Conservation (phyloP, 805 yeast genomes). For the Isabelozyma heimii region DNA sequence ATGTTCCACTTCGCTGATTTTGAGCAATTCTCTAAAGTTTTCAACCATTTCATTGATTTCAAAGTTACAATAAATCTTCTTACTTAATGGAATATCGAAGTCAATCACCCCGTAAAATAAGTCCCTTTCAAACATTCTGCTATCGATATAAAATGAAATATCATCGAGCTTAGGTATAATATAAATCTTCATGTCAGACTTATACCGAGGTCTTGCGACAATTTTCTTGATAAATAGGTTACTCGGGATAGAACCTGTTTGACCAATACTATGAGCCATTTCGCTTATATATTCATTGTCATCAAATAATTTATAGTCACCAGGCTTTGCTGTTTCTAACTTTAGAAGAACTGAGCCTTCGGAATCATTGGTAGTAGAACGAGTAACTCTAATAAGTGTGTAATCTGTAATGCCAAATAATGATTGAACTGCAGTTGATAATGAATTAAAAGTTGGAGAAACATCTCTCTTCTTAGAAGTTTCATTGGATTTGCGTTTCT, state of each 20-base stretch:
- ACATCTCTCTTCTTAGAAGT: neutral
- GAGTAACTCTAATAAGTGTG: constrained; percentile 49
- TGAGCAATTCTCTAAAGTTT: neutral
- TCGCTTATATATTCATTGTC: constrained; percentile 43
- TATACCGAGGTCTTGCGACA: constrained; percentile 62
- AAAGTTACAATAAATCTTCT: constrained; percentile 17
- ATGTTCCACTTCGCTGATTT: neutral
- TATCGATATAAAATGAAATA: constrained; percentile 46
- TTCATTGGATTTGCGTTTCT: neutral
- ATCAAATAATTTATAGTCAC: constrained; percentile 48
- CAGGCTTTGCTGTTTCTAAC: constrained; percentile 55
- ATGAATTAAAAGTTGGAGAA: constrained; percentile 36
- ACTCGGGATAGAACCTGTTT: constrained; percentile 41
- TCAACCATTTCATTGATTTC: constrained; percentile 2
- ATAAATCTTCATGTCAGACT: constrained; percentile 61
- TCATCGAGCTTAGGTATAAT: constrained; percentile 42
- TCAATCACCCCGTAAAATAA: constrained; percentile 48
- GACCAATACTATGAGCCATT: constrained; percentile 38
- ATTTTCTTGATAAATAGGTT: constrained; percentile 53
- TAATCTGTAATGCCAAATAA: constrained; percentile 42
- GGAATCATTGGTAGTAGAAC: constrained; percentile 51
- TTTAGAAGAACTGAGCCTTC: constrained; percentile 54
- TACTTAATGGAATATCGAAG: constrained; percentile 17
- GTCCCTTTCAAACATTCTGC: constrained; percentile 51
- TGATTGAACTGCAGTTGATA: constrained; percentile 45